Base-by-base conservation (phyloP, 1,139 yeast species). In the Suzukiozyma palmioleophila region DNA sequence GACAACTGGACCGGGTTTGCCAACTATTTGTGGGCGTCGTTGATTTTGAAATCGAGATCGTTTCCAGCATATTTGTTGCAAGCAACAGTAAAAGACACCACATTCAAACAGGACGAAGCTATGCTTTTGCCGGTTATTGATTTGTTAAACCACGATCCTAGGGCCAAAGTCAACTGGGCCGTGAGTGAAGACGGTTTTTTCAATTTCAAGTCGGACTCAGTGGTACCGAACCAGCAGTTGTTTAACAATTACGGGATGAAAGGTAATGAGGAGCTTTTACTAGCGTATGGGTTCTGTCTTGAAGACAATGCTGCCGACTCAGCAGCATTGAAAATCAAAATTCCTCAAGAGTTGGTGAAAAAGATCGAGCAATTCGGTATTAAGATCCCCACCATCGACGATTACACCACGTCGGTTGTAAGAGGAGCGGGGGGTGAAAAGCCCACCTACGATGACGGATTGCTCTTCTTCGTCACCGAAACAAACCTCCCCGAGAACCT, bases 171-270 rank as follows among this genome's bases (percentile, higher is more conserved):
- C 1, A 66, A 69, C 26, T 89, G 97, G 97, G 46, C 52, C 0
- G 57, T 58, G 11, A 40, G 60, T 0, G 46, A 49, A 2, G 51
- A 52, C 21, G 51, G 48, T 10, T 50, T 36, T 25, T 68, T 69
- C 38, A 51, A 53, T 39, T 56, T 72, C 52, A 55, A 54, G 35
- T 56, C 73, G 33, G 56, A 59, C n/a, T 46, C 54, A 1, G 39
- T 43, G 3, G 49, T 48, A 8, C 12, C 15, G 5, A 18, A 32
- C 3, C 53, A 55, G 3, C 84, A 87, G 52, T 50, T 88, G 2
- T 82, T 60, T 57, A 88, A 89, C 57, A 88, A 86, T 58, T 89
- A 90, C 57, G 97, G 97, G 1, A 77, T 81, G 43, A 89, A 88
- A 55, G 83, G 94, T 0, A 89, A 89, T 53, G 88, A 84, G 52